Conservation (phyloP, 345 rosid genomes). For the Gossypium sturtianum region DNA sequence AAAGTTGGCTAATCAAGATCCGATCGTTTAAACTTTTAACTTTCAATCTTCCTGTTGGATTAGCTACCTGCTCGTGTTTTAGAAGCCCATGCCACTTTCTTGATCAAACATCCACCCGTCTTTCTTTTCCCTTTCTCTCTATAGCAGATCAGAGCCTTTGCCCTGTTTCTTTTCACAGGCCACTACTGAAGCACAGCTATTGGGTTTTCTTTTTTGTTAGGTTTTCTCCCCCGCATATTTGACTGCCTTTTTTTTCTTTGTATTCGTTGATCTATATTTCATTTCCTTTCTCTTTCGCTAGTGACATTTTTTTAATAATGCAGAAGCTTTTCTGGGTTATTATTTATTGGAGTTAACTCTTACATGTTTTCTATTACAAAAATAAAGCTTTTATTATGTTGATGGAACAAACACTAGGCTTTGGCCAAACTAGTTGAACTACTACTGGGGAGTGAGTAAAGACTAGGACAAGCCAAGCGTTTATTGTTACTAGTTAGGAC, state of each 20-base stretch:
- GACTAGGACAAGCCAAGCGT: background rate
- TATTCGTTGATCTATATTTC: background rate
- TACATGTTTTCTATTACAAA: background rate
- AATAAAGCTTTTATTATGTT: background rate
- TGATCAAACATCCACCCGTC: background rate
- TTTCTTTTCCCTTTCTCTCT: background rate
- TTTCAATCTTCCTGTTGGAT: background rate
- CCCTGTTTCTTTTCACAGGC: constrained; percentile 1
- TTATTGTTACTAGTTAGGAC: background rate
- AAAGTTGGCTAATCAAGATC: background rate
- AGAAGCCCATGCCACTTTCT: background rate
- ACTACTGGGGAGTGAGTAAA: too few species aligned
- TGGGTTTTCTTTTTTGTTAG: background rate
- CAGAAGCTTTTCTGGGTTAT: background rate
- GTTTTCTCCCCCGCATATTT: too few species aligned
- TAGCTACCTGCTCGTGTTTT: too few species aligned
- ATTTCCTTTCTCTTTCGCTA: background rate
- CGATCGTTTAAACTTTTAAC: background rate
- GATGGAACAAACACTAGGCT: background rate
- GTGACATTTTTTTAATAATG: background rate
- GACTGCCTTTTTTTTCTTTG: background rate
- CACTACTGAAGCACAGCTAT: background rate
- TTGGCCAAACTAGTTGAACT: background rate
- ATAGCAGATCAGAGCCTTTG: background rate
- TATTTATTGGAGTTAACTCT: background rate